Evolutionary conservation across 2,329 filamentous ascomycete genomes (phyloP), one percentile per base, ranked within the genome.

Genomic region (Penicillium sp.): DNA sequence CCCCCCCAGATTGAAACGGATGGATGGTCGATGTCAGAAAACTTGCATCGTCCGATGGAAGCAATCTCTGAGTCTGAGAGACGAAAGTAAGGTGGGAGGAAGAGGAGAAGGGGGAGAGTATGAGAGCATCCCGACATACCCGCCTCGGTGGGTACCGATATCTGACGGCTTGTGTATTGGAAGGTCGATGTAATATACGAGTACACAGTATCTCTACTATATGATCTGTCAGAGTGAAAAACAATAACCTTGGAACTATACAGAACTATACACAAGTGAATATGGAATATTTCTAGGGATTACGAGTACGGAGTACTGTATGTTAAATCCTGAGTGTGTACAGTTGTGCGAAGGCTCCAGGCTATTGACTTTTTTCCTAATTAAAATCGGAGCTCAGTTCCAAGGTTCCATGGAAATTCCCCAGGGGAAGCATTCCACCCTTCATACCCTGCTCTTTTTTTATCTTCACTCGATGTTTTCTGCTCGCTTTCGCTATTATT

Each of bases 61-160:
- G 60, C 38, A 34, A 34, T 3, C 32, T 34, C 7, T 38, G 36
- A 64, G 13, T 18, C 16, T 27, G 38, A 67, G 34, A 40, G 47
- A 54, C 38, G 49, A 44, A 54, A 39, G 47, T 27, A 53, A 45
- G 36, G 36, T 31, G 51, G 51, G 51, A 51, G 32, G 47, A 32
- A 54, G 46, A 43, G 38, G 50, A 40, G 52, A 48, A 43, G 48
- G 50, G 49, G 16, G 24, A 40, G 52, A 40, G 52, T 52, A 38
- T 43, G 51, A 47, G 42, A 47, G 42, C 54, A 54, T 60, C 52
- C 60, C 61, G 59, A 47, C 56, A 62, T 57, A 59, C 56, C 62
- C 59, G 61, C 57, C 6, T 52, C 18, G 40, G 61, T 65, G 62
- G 61, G 55, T 44, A 58, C 56, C 44, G 45, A 31, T 43, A 43